Evolutionary conservation across 2,329 filamentous ascomycete species (phyloP).

Genomic region (Purpureocillium takamizusanense): DNA sequence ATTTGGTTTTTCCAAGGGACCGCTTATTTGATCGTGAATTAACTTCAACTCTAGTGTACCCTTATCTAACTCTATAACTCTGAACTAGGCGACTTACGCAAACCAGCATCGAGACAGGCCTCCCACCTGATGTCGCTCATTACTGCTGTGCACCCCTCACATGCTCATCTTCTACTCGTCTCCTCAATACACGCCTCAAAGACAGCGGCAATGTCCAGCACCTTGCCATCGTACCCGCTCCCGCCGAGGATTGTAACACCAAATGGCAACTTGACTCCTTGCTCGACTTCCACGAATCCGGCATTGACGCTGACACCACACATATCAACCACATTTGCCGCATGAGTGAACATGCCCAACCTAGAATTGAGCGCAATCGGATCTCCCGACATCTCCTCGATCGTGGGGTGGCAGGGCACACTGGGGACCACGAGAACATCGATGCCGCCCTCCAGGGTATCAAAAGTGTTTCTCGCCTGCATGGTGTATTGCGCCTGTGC

Average conservation of each 20-base stretch:
- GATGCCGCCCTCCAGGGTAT: constrained; percentile 29
- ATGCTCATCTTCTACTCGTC: too few species aligned
- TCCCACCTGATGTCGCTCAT: too few species aligned
- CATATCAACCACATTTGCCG: constrained; percentile 47
- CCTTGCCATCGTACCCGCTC: constrained; percentile 26
- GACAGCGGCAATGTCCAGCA: constrained; percentile 22
- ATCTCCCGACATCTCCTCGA: constrained; percentile 39
- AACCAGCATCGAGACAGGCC: too few species aligned
- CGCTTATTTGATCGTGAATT: too few species aligned
- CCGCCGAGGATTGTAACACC: constrained; percentile 30
- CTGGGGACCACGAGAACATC: constrained; percentile 44
- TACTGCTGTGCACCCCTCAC: too few species aligned
- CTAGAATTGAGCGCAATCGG: constrained; percentile 41
- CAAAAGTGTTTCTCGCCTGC: constrained; percentile 30
- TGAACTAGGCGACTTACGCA: too few species aligned
- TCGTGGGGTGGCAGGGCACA: constrained; percentile 35
- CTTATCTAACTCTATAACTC: too few species aligned
- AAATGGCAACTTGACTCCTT: constrained; percentile 27
- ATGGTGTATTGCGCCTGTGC: constrained; percentile 11
- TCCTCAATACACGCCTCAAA: constrained; percentile 10
- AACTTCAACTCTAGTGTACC: too few species aligned
- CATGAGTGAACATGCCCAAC: constrained; percentile 43
- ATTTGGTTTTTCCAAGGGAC: too few species aligned
- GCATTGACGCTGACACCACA: constrained; percentile 40
- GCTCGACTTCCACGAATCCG: constrained; percentile 18